These are phyloP conservation scores for Pythium grandisporangium DNA, from an alignment of 352 stramenopile genomes.

Conservation along the genomic window DNA sequence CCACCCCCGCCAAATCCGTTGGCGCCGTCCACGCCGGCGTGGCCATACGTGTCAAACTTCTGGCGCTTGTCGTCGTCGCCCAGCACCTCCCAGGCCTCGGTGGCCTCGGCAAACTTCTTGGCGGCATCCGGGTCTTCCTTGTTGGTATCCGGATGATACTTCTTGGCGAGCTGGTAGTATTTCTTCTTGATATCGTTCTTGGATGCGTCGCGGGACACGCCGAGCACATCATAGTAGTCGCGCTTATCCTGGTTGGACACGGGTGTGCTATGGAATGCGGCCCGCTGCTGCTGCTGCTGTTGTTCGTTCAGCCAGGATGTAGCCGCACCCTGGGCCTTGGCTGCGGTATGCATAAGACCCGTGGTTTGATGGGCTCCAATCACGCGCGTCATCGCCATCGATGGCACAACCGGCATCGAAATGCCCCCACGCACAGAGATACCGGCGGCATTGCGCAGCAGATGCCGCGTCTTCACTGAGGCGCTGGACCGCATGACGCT, in stretches of 20 bases:
- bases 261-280: constrained; percentile 62
- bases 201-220: constrained; percentile 76
- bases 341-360: too few relatives aligned
- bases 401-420: too few relatives aligned
- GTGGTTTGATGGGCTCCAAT: too few relatives aligned
- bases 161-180: constrained; percentile 95
- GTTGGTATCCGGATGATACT: constrained; percentile 98
- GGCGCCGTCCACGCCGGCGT: constrained; percentile 91
- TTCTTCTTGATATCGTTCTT: constrained; percentile 98
- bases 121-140: constrained; percentile 86
- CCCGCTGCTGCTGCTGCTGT: constrained; percentile 5
- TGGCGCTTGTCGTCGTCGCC: constrained; percentile 90
- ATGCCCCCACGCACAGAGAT: constrained; percentile 1
- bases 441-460: constrained; percentile 9
- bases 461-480: constrained; percentile 5
- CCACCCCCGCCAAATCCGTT: constrained; percentile 43
- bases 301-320: neutral
- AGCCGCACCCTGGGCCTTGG: too few relatives aligned
- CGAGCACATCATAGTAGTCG: constrained; percentile 97
- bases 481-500: constrained; percentile 9
- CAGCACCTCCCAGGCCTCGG: constrained; percentile 91
- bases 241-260: constrained; percentile 57
- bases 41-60: constrained; percentile 92
- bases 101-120: constrained; percentile 91
- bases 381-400: neutral